A percentile compares a stretch with the other conserved stretches of the same genome.
Conservation (phyloP, 768 basidiomycete species). For the Serendipita vermifera region DNA sequence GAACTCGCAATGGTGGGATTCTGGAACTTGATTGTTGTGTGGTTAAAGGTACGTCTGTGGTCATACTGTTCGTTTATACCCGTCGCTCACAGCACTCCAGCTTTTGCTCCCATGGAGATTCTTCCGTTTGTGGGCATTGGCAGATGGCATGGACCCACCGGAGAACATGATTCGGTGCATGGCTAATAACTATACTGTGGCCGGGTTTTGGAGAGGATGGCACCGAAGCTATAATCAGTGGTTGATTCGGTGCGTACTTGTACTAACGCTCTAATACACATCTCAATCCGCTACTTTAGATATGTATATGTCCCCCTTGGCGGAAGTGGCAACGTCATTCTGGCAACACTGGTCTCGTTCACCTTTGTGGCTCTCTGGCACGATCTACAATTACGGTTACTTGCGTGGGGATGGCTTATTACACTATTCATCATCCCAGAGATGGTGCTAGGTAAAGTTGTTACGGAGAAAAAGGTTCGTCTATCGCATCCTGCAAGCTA, state of each 20-base stretch:
- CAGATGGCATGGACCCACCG: slow-evolving; percentile 81
- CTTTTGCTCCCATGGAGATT: slow-evolving; percentile 91
- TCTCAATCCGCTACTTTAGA: slow-evolving; percentile 28
- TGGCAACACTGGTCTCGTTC: slow-evolving; percentile 71
- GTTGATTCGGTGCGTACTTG: slow-evolving; percentile 72
- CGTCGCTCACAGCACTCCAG: slow-evolving; percentile 37
- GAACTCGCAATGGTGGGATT: slow-evolving; percentile 88
- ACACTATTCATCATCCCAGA: slow-evolving; percentile 86
- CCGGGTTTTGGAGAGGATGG: slow-evolving; percentile 95
- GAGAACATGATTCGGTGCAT: slow-evolving; percentile 99
- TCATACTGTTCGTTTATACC: not conserved
- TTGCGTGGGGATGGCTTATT: slow-evolving; percentile 96
- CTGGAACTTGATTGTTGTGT: slow-evolving; percentile 92
- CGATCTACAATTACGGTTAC: slow-evolving; percentile 71
- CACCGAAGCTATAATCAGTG: slow-evolving; percentile 94
- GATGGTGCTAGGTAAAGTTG: slow-evolving; percentile 43
- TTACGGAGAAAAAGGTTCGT: slow-evolving; percentile 55
- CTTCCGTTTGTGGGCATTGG: slow-evolving; percentile 86
- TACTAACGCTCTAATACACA: not conserved
- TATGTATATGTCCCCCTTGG: slow-evolving; percentile 94
- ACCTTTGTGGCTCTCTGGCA: slow-evolving; percentile 98
- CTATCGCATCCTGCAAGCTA: not conserved
- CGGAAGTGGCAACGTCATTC: slow-evolving; percentile 41
- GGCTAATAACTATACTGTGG: slow-evolving; percentile 88
- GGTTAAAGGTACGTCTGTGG: slow-evolving; percentile 70